Percentiles rank a stretch among this genome's conserved stretches.
Evolutionary conservation across 768 basidiomycete genomes (phyloP).

Genomic region (Astraeus odoratus): DNA sequence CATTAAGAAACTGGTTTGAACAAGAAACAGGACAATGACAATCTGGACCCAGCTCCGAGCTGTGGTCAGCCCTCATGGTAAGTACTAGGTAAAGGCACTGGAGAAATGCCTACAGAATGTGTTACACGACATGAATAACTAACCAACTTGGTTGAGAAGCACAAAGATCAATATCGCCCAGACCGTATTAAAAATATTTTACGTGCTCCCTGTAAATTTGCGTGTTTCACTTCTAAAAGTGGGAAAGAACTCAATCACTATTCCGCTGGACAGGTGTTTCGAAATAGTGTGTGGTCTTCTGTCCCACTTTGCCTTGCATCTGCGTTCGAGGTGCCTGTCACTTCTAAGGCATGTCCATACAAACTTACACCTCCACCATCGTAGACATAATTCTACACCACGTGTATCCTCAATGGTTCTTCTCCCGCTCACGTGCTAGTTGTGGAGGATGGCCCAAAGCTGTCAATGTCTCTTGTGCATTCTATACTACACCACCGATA

Average conservation of each 20-base stretch:
- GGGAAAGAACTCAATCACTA: slow-evolving; percentile 9
- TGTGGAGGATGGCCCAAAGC: slow-evolving; percentile 65
- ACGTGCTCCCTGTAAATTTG: slow-evolving; percentile 53
- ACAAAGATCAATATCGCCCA: slow-evolving; percentile 25
- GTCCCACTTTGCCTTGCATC: slow-evolving; percentile 2
- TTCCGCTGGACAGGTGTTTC: slow-evolving; percentile 42
- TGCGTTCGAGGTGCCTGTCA: not conserved
- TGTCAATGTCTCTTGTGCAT: slow-evolving; percentile 66
- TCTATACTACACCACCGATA: slow-evolving; percentile 46
- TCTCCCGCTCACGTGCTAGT: slow-evolving; percentile 53
- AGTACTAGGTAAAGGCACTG: slow-evolving; percentile 30
- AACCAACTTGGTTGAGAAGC: slow-evolving; percentile 33
- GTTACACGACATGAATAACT: slow-evolving; percentile 37
- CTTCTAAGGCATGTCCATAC: slow-evolving; percentile 46
- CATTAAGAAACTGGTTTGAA: not conserved
- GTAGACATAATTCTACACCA: slow-evolving; percentile 64
- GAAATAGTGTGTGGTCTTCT: slow-evolving; percentile 42
- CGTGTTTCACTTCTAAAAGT: slow-evolving; percentile 1
- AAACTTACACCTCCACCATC: slow-evolving; percentile 44
- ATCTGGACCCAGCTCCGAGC: too few relatives aligned
- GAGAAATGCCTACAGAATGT: slow-evolving; percentile 35
- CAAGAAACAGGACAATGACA: too few relatives aligned
- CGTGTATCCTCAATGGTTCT: slow-evolving; percentile 64
- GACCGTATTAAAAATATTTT: slow-evolving; percentile 47
- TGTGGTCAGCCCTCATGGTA: slow-evolving; percentile 25